These are phyloP conservation scores for Boletus vermiculosoides DNA, from an alignment of 768 basidiomycete species.

Conservation along the genomic window DNA sequence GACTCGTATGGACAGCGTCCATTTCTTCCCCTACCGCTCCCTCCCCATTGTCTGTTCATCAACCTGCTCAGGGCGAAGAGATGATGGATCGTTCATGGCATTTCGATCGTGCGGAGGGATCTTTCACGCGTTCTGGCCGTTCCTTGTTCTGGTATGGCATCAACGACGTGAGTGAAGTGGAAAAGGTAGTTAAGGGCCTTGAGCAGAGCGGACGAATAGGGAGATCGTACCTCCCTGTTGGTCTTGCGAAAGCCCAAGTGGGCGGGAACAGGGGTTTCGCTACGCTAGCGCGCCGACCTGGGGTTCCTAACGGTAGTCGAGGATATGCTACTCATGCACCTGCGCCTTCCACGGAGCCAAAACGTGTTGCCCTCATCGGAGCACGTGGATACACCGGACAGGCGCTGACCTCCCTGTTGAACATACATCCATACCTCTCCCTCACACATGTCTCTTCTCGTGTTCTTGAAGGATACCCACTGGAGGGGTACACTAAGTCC, in stretches of 20 bases:
- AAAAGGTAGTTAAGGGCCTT: slow-evolving; percentile 72
- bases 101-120: slow-evolving; percentile 96
- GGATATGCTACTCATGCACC: slow-evolving; percentile 76
- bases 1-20: slow-evolving; percentile 97
- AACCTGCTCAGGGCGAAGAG: slow-evolving; percentile 68
- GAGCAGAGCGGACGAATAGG: slow-evolving; percentile 82
- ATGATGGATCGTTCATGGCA: slow-evolving; percentile 87
- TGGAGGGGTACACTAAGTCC: slow-evolving; percentile 80
- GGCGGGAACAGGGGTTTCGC: slow-evolving; percentile 23
- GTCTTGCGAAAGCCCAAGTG: slow-evolving; percentile 17
- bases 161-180: slow-evolving; percentile 87
- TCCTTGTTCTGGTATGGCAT: slow-evolving; percentile 99
- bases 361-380: slow-evolving; percentile 91
- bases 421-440: slow-evolving; percentile 82
- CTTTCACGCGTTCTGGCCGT: slow-evolving; percentile 91
- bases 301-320: slow-evolving; percentile 49
- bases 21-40: slow-evolving; percentile 34
- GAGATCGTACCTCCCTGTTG: slow-evolving; percentile 76
- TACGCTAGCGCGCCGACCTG: slow-evolving; percentile 28
- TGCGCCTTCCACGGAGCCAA: slow-evolving; percentile 56
- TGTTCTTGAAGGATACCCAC: slow-evolving; percentile 78
- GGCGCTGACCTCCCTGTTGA: slow-evolving; percentile 82
- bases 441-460: slow-evolving; percentile 97
- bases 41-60: slow-evolving; percentile 1
- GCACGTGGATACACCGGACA: slow-evolving; percentile 96